Base-by-base conservation (phyloP, 495 filamentous ascomycete genomes). In the Hypoxylon perforatum region DNA sequence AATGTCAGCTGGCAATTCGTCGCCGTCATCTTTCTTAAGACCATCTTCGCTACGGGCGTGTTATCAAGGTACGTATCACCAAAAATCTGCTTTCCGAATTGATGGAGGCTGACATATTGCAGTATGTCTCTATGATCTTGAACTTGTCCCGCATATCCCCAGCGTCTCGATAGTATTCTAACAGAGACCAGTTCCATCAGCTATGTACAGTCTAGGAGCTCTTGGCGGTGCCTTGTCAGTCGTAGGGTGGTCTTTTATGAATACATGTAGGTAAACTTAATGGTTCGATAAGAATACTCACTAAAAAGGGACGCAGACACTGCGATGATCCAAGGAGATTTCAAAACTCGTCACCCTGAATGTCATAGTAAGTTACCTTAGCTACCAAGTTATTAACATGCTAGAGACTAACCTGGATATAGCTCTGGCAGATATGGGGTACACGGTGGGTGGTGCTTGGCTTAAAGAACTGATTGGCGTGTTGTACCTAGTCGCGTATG, bases 1-100 rank as follows among this genome's bases (percentile, higher is more conserved):
- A 84, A 81, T 8, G 84, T 87, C 23, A 78, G 79, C 73, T 88
- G 86, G 84, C 73, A 78, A n/a, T 77, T 78, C 10, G 82, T 84
- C 2, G 72, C 82, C n/a, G 76, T 86, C 2, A 87, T 88, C 61
- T 87, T 88, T 55, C 65, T 86, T 19, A 87, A 86, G 67, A 53
- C 81, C 67, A 79, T 82, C 54, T 85, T 86, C 47, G 82, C 83
- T 18, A 85, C 81, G 9, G 76, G 77, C 23, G 73, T 61, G 45
- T 52, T 61, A 52, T 61, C 57, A 17, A 61, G 57, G 57, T 19
- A 52, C 17, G 57, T 42, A 12, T 25, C 8, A 22, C 6, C 11
- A 51, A 51, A 62, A 10, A 51, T 11, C 39, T n/a, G 18, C 22
- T 21, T 33, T 33, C 30, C 30, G 8, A 51, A 67, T 71, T 22